A percentile compares a stretch with the other conserved stretches of the same genome.
Evolutionary conservation across 2,329 filamentous ascomycete species (phyloP).

Genomic region (Pseudonectria buxi): DNA sequence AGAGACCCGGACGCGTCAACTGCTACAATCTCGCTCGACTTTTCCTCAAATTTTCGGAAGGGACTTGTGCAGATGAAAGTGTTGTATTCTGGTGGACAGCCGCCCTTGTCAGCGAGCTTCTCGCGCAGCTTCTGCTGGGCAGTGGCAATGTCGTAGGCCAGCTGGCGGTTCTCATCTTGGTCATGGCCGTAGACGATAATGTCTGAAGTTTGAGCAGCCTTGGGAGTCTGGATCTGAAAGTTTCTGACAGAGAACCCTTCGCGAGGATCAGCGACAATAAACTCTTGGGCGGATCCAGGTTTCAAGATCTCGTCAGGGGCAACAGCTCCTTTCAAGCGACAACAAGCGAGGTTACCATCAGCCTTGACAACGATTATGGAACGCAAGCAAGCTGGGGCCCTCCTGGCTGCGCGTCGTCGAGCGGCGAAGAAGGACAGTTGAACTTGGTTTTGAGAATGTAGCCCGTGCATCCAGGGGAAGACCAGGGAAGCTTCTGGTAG

Average conservation of each 20-base stretch:
- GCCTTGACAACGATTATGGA: constrained; percentile 83
- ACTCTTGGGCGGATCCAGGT: constrained; percentile 44
- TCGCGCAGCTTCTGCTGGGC: constrained; percentile 73
- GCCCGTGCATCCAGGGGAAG: constrained; percentile 93
- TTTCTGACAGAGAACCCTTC: constrained; percentile 95
- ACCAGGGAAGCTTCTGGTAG: constrained; percentile 79
- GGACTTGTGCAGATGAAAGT: constrained; percentile 68
- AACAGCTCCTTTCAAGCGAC: constrained; percentile 82
- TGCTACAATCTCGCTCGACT: constrained; percentile 64
- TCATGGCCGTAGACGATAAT: constrained; percentile 87
- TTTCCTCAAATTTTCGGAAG: constrained; percentile 66
- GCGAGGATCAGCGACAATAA: constrained; percentile 76
- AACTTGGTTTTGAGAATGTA: constrained; percentile 81
- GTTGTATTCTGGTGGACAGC: constrained; percentile 62
- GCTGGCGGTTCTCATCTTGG: constrained; percentile 49
- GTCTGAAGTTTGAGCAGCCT: constrained; percentile 81
- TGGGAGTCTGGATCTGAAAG: constrained; percentile 92
- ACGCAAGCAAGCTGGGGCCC: constrained; percentile 66
- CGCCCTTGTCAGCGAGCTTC: constrained; percentile 50
- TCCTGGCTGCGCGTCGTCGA: constrained; percentile 62
- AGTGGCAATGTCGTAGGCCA: constrained; percentile 62
- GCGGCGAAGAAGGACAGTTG: constrained; percentile 86
- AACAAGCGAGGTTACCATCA: constrained; percentile 66
- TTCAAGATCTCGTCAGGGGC: constrained; percentile 73
- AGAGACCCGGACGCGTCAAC: constrained; percentile 63